Evolutionary conservation across 805 yeast genomes (phyloP).

Genomic region (Zygosaccharomyces bisporus): DNA sequence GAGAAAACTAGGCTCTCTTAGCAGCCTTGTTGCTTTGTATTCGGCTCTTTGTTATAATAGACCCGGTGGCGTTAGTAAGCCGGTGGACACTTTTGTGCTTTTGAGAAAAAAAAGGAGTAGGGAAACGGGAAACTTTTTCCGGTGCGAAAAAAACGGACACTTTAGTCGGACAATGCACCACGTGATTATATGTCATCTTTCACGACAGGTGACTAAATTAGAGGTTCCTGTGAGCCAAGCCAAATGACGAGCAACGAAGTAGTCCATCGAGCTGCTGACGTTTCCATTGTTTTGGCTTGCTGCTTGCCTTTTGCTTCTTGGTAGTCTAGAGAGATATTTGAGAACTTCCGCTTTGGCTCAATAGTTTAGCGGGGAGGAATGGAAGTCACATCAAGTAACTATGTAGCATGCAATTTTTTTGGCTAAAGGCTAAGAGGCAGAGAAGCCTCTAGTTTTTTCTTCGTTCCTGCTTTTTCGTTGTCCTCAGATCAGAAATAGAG

Average conservation of each 20-base stretch:
- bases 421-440: too few relatives aligned
- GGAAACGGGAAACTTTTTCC: conserved; percentile 4
- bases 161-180: conserved; percentile 1
- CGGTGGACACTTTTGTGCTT: background rate
- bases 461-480: too few relatives aligned
- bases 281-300: too few relatives aligned
- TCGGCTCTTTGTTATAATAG: conserved; percentile 1
- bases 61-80: conserved; percentile 7
- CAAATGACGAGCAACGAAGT: background rate
- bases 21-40: background rate
- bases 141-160: conserved; percentile 4
- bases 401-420: too few relatives aligned
- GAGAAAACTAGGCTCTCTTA: background rate
- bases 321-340: too few relatives aligned
- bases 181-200: background rate
- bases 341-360: too few relatives aligned
- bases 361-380: too few relatives aligned
- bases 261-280: too few relatives aligned
- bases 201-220: background rate
- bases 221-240: background rate
- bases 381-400: too few relatives aligned
- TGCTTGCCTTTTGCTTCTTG: too few relatives aligned
- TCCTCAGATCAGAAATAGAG: too few relatives aligned
- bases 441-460: too few relatives aligned
- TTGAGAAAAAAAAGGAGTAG: conserved; percentile 2